A percentile compares a stretch with the other conserved stretches of the same genome.
These are phyloP conservation scores for Wallacemonas collosoma DNA, from an alignment of 208 protist genomes.

Conservation along the genomic window DNA sequence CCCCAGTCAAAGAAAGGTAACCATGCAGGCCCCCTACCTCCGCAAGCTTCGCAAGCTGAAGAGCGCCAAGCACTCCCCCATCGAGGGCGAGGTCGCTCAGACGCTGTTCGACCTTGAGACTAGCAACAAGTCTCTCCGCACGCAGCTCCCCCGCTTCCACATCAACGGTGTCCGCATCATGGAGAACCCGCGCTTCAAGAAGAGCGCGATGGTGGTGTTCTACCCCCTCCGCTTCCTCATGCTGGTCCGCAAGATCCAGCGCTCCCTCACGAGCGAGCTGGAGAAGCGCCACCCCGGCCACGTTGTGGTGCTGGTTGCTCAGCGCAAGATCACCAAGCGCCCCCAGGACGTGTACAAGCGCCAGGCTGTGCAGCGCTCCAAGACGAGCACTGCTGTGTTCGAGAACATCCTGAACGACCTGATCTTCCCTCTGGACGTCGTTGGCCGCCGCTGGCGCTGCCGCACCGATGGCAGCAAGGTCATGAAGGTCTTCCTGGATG, in stretches of 20 bases:
- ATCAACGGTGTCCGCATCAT: constrained; percentile 95
- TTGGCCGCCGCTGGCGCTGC: constrained; percentile 96
- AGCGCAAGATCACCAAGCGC: constrained; percentile 96
- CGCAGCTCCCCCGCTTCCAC: constrained; percentile 94
- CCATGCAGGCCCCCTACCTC: constrained; percentile 26
- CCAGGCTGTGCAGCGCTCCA: constrained; percentile 93
- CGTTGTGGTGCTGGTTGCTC: constrained; percentile 93
- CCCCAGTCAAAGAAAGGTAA: constrained; percentile 17
- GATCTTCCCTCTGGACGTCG: constrained; percentile 97
- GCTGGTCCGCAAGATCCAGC: constrained; percentile 96
- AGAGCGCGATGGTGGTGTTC: constrained; percentile 95
- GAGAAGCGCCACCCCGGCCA: constrained; percentile 99
- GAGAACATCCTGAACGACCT: constrained; percentile 98
- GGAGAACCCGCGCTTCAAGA: constrained; percentile 59
- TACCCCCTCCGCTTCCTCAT: constrained; percentile 97
- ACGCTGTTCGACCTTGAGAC: constrained; percentile 96
- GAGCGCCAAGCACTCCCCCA: constrained; percentile 45
- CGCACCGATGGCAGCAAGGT: constrained; percentile 96
- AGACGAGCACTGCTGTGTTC: constrained; percentile 98
- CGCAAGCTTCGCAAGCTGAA: constrained; percentile 86
- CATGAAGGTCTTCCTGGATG: constrained; percentile 95
- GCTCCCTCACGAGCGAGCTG: constrained; percentile 96
- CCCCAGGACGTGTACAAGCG: constrained; percentile 86
- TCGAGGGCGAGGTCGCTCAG: constrained; percentile 91
- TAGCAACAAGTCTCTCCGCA: constrained; percentile 91